These are phyloP conservation scores for Herpomyces periplanetae DNA, from an alignment of 2,329 filamentous ascomycete species.

Conservation along the genomic window DNA sequence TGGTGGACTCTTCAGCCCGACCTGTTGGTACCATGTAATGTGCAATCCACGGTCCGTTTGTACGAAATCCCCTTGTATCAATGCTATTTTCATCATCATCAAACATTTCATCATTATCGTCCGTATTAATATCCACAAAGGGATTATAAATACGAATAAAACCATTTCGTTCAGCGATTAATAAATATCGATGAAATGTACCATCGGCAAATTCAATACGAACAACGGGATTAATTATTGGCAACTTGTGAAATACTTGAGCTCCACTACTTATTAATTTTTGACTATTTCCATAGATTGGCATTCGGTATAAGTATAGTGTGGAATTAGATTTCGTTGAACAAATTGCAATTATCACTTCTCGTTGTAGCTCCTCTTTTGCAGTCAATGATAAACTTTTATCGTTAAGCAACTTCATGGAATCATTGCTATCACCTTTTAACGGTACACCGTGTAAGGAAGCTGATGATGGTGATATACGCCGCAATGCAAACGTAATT, in stretches of 20 bases:
- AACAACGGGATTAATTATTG: constrained; percentile 11
- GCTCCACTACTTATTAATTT: not conserved
- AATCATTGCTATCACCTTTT: too few relatives aligned
- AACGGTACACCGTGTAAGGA: constrained; percentile 6
- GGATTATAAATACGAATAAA: constrained; percentile 14
- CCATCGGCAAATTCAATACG: constrained; percentile 12
- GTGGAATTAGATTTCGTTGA: too few relatives aligned
- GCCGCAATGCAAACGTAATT: too few relatives aligned
- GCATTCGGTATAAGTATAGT: too few relatives aligned
- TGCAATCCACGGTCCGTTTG: constrained; percentile 4
- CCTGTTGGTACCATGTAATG: constrained; percentile 4
- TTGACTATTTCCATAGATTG: constrained; percentile 2
- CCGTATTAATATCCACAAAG: constrained; percentile 6
- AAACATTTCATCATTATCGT: constrained; percentile 7
- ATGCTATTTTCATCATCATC: constrained; percentile 4
- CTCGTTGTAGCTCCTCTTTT: too few relatives aligned
- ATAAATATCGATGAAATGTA: too few relatives aligned
- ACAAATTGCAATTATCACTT: too few relatives aligned
- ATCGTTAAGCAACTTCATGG: too few relatives aligned
- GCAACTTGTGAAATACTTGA: constrained; percentile 8
- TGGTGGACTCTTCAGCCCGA: constrained; percentile 2
- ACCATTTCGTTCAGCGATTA: too few relatives aligned
- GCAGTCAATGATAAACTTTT: too few relatives aligned
- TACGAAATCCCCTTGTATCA: constrained; percentile 4
- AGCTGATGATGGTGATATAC: not conserved